Evolutionary conservation across 2,329 filamentous ascomycete genomes (phyloP).

Genomic region (Mycosphaerella sp.): DNA sequence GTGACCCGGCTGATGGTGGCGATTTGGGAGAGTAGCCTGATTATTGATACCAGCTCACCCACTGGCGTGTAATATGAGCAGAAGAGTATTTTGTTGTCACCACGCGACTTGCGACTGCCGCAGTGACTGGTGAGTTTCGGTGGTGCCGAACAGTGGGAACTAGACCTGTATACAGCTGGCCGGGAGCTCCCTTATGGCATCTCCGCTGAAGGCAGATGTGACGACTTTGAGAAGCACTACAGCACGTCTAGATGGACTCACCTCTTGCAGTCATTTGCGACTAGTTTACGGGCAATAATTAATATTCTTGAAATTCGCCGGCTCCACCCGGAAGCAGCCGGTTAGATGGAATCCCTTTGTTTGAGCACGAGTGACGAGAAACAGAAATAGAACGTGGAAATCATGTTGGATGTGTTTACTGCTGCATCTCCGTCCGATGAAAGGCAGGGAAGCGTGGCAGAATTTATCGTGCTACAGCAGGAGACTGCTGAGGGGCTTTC

Average conservation of each 20-base stretch:
- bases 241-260: too few species aligned
- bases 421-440: not conserved
- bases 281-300: too few species aligned
- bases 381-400: not conserved
- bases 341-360: not conserved
- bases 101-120: too few species aligned
- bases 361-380: not conserved
- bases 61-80: slow-evolving; percentile 12
- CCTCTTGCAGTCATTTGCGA: too few species aligned
- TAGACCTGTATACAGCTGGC: not conserved
- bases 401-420: not conserved
- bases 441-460: not conserved
- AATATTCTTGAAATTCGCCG: too few species aligned
- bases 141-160: not conserved
- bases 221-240: not conserved
- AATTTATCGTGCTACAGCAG: not conserved
- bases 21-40: slow-evolving; percentile 13
- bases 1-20: slow-evolving; percentile 15
- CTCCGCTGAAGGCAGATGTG: not conserved
- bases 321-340: slow-evolving; percentile 4
- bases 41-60: slow-evolving; percentile 5
- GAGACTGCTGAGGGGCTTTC: not conserved
- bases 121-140: not conserved
- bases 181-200: not conserved
- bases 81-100: slow-evolving; percentile 11